Evolutionary conservation across 2,329 filamentous ascomycete genomes (phyloP), one percentile per base, ranked within the genome.

Genomic region (Teratosphaeria epicoccoides): DNA sequence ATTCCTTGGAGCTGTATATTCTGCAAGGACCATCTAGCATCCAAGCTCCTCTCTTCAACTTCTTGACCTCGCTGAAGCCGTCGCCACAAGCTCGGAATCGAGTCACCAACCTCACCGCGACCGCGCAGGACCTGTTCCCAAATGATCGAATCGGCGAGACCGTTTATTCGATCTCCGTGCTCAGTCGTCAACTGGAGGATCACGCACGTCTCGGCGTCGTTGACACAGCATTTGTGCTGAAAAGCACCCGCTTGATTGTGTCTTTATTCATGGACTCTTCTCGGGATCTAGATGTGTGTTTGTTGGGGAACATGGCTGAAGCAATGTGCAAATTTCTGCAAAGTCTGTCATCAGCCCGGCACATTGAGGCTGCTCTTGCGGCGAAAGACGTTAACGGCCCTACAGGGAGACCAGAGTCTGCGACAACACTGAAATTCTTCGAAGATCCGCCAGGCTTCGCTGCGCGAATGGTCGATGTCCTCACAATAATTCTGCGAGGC

Each of bases 1-100:
- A 87, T 50, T 83, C 91, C 55, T 71, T 98, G 23, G 95, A 93
- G 76, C 79, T 81, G 43, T 85, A 24, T 17, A 12, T 91, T 61
- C 75, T 97, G 50, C 81, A 82, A 57, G 60, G 56, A 5, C 50
- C 59, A 79, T 90, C 70, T 79, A 87, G 44, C 83, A 90, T 62
- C 24, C 62, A 61, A 26, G 24, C 53, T 10, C 52, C 56, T 48
- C 57, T 59, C 33, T 72, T 80, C 50, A 78, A 80, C 17, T 82
- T 93, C 51, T 85, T 87, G 1, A 80, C 82, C 0, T 81, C 88
- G 58, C 76, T 63, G 10, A 53, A 54, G 23, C 51, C 59, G 10
- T 59, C 63, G 11, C 43, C 47, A 24, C 49, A 55, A 17, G 52
- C 58, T n/a, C 57, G 63, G 79, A 40, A 76, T 24, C 73, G 78